These are phyloP conservation scores for Aureobasidium vineae DNA, from an alignment of 2,329 filamentous ascomycete genomes.

Conservation along the genomic window DNA sequence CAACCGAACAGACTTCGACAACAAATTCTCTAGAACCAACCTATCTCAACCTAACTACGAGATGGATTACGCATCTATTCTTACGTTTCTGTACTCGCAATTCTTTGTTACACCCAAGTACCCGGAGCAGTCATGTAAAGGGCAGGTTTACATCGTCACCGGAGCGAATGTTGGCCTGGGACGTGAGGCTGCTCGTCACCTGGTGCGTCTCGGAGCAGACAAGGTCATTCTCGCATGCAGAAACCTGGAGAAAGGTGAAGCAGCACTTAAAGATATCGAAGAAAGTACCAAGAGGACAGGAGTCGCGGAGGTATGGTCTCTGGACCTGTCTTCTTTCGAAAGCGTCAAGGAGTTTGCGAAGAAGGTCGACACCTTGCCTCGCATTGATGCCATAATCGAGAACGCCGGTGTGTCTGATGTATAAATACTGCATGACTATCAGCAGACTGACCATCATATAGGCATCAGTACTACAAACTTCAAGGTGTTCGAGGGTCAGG, in stretches of 20 bases:
- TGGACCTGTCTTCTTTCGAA: slow-evolving; percentile 46
- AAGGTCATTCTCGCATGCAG: slow-evolving; percentile 50
- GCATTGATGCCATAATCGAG: slow-evolving; percentile 33
- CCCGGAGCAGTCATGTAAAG: slow-evolving; percentile 38
- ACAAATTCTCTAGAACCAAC: no score
- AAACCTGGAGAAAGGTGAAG: slow-evolving; percentile 45
- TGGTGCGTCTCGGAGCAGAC: slow-evolving; percentile 42
- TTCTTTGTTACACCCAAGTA: slow-evolving; percentile 42
- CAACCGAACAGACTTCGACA: not conserved
- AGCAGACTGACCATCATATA: not conserved
- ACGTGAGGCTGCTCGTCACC: slow-evolving; percentile 47
- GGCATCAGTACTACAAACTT: slow-evolving; percentile 43
- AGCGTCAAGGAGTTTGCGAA: slow-evolving; percentile 42
- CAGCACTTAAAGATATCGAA: slow-evolving; percentile 45
- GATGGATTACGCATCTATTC: slow-evolving; percentile 22
- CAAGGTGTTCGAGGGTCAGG: slow-evolving; percentile 45
- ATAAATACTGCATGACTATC: no score
- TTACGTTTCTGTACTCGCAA: slow-evolving; percentile 43
- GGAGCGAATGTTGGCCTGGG: slow-evolving; percentile 52
- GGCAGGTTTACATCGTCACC: slow-evolving; percentile 49
- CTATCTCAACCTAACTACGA: not conserved
- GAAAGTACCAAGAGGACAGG: slow-evolving; percentile 35
- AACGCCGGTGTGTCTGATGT: slow-evolving; percentile 35
- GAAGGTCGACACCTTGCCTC: slow-evolving; percentile 32
- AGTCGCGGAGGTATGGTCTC: slow-evolving; percentile 48